A percentile compares a stretch with the other conserved stretches of the same genome.
Evolutionary conservation across 2,329 filamentous ascomycete species (phyloP).

Genomic region (Alternaria sp.): DNA sequence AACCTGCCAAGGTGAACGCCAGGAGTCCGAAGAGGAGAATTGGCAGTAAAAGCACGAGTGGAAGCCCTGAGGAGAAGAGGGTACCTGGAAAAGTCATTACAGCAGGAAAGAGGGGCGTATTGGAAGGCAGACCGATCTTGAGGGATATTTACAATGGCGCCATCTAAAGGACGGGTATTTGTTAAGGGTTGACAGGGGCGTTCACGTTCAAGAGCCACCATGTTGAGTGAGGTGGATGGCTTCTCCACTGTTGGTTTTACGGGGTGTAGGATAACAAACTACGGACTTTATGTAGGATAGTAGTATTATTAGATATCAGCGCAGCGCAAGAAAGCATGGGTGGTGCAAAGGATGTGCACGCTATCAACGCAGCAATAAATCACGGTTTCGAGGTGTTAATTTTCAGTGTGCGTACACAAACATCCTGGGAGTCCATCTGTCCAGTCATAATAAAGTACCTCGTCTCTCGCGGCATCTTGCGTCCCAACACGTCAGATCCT

Average conservation of each 20-base stretch:
- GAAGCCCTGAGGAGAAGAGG: conserved; percentile 48
- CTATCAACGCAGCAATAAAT: background rate
- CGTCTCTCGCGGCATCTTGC: too few species aligned
- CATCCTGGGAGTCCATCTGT: too few species aligned
- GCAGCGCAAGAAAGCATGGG: background rate
- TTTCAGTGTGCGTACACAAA: too few species aligned
- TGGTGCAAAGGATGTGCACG: background rate
- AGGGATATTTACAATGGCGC: conserved; percentile 75
- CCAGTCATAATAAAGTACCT: too few species aligned
- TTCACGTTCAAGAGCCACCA: background rate
- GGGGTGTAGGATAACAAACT: background rate
- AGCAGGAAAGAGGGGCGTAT: conserved; percentile 60
- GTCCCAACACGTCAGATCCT: too few species aligned
- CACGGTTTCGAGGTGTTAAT: too few species aligned
- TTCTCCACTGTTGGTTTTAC: background rate
- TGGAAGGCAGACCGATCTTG: conserved; percentile 72
- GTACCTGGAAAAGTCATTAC: conserved; percentile 67
- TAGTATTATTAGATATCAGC: background rate
- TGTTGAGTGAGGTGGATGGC: background rate
- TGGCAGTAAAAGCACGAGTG: conserved; percentile 24
- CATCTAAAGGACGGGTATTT: conserved; percentile 1
- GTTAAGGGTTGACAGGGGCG: background rate
- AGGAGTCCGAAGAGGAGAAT: conserved; percentile 24
- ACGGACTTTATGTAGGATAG: background rate
- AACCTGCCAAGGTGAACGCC: conserved; percentile 14